Base-by-base conservation (phyloP, 163 green algal genomes). In the Scenedesmus sp. region DNA sequence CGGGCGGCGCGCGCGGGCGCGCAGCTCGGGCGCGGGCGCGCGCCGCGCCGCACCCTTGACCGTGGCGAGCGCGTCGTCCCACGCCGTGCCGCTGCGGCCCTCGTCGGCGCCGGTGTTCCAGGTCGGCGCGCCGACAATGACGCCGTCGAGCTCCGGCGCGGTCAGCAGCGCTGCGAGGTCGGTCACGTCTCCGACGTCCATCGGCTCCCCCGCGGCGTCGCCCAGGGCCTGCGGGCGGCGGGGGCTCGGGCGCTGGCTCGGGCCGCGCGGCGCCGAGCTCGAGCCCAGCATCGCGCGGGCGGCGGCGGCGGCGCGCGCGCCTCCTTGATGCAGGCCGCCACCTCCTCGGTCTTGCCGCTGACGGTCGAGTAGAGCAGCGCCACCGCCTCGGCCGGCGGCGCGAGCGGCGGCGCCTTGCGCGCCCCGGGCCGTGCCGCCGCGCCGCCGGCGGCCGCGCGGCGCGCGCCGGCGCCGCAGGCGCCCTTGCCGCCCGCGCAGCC, bases 31-130 rank as follows among this genome's bases (percentile, higher is more conserved):
- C n/a, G n/a, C 24, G n/a, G n/a, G n/a, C n/a, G n/a, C n/a, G n/a
- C n/a, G 50, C 1, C 4, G 14, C 5, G 31, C 11, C 65, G 66
- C 44, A 89, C 84, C 78, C 58, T 78, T 74, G 15, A 89, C 82
- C 44, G 84, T 53, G 7, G 33, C 63, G 36, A 89, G 65, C 1
- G 87, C 28, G 26, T 83, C 63, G 56, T 89, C 84, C 87, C 84
- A 91, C 9, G 63, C 76, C 26, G 87, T 89, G 20, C 87, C 87
- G 14, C 69, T 82, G 28, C 84, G 48, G 22, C 82, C 73, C 14
- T 79, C 70, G 60, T 91, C 87, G 24, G 78, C 78, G n/a, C 81
- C 86, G 20, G 87, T 90, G 79, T 90, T 88, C 87, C 84, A 90
- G 0, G 79, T 86, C 15, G 77, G 77, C 29, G 67, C 77, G 53